Evolutionary conservation across 768 basidiomycete species (phyloP), one percentile per base, ranked within the genome.

Genomic region (Gautieria morchelliformis): DNA sequence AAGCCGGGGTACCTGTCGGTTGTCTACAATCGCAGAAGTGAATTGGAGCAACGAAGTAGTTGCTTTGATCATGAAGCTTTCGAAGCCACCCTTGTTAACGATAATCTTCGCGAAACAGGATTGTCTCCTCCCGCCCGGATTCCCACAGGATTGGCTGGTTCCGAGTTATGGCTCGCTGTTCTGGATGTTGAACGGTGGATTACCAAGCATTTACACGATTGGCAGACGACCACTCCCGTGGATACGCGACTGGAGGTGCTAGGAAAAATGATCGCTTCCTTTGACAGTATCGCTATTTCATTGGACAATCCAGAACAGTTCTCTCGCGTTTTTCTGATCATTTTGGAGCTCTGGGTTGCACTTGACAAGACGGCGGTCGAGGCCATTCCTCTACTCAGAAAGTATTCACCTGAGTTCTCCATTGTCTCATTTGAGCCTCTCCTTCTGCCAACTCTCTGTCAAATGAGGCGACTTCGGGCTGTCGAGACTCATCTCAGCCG

Each of bases 311-410:
- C 62, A 12, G 64, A 61, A 44, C 41, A 60, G n/a, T 44, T 62
- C 5, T 71, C 70, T 8, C 52, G 73, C 1, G 75, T 81, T 71
- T 59, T 80, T 42, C 62, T 81, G 46, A 74, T 74, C 4, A 59
- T 74, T 33, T 62, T 79, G 19, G 73, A 78, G 33, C 67, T 81
- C n/a, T 81, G 80, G 79, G 67, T 75, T 1, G 74, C 72, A 0
- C 65, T 80, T 5, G 79, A 81, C 60, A 68, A 59, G 24, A 33
- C 74, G 14, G 69, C 64, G 1, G 63, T 73, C 17, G 41, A 39
- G 17, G 63, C 68, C 24, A 64, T 66, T 37, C 74, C 79, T 2
- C 66, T n/a, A 79, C 9, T 81, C 7, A 44, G 41, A 0, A 64
- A 73, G 5, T 81, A 77, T 54, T 74, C 77, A 11, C 78, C 80